phyloP scores from a whole-genome alignment of 805 yeast species.

The Vanderwaltozyma polyspora region DNA sequence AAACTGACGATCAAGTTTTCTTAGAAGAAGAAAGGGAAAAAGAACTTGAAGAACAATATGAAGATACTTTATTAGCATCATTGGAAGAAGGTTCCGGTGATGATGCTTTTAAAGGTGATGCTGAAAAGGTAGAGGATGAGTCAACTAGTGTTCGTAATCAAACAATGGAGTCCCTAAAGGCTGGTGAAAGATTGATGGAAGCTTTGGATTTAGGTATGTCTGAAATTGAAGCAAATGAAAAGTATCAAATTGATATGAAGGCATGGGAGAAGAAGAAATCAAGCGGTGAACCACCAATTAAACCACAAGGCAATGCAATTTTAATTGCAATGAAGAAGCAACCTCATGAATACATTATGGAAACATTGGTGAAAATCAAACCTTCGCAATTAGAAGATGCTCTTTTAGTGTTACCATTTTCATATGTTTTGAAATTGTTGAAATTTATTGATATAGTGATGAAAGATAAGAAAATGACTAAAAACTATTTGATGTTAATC shows the following conservation, averaged over 20 bases:
- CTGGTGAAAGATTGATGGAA: conserved; percentile 87
- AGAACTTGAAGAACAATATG: conserved; percentile 88
- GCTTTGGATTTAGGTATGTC: conserved; percentile 74
- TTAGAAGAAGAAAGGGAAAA: conserved; percentile 93
- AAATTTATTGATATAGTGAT: conserved; percentile 72
- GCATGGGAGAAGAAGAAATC: conserved; percentile 33
- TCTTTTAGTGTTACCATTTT: conserved; percentile 78
- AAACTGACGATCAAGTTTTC: conserved; percentile 91
- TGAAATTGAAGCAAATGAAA: conserved; percentile 49
- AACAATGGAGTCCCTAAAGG: conserved; percentile 82
- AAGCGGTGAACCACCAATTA: conserved; percentile 38
- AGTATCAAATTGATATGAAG: conserved; percentile 35
- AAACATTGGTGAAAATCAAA: conserved; percentile 55
- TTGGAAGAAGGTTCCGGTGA: conserved; percentile 47
- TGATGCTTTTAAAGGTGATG: conserved; percentile 30
- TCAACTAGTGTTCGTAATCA: conserved; percentile 64
- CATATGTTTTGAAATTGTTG: conserved; percentile 61
- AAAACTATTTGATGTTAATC: conserved; percentile 47
- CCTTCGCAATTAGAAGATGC: conserved; percentile 91
- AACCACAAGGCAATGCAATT: conserved; percentile 61
- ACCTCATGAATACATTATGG: conserved; percentile 73
- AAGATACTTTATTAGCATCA: conserved; percentile 62
- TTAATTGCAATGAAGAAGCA: conserved; percentile 57
- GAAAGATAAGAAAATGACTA: conserved; percentile 33
- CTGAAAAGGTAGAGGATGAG: conserved; percentile 36